A percentile compares a stretch with the other conserved stretches of the same genome.
Conservation (phyloP, 2,329 filamentous ascomycete species). For the Calonectria leucothoes region DNA sequence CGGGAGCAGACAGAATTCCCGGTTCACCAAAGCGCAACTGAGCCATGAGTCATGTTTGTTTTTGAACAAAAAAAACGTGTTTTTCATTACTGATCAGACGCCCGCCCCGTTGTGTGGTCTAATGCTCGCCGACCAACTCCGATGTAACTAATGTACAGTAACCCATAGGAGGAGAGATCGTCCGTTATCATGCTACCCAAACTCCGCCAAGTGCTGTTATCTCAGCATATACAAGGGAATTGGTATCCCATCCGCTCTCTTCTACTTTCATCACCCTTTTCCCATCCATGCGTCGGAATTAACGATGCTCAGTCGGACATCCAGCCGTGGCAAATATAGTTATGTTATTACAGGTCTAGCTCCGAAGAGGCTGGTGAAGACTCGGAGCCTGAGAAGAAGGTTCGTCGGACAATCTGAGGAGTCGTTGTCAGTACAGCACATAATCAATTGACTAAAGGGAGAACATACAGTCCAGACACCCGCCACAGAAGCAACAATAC, state of each 20-base stretch:
- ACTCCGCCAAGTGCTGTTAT: constrained; percentile 44
- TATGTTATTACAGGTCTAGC: constrained; percentile 44
- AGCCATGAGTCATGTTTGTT: background rate
- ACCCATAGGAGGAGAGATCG: constrained; percentile 65
- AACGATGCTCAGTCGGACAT: constrained; percentile 28
- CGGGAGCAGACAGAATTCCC: background rate
- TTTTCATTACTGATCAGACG: constrained; percentile 49
- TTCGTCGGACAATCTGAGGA: constrained; percentile 51
- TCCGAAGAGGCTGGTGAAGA: constrained; percentile 44
- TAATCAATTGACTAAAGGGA: background rate
- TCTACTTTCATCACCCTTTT: constrained; percentile 24
- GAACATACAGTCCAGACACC: constrained; percentile 88
- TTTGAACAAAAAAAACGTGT: constrained; percentile 6
- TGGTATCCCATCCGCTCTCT: constrained; percentile 28
- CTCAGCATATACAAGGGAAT: constrained; percentile 46
- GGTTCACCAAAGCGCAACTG: background rate
- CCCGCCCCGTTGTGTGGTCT: constrained; percentile 53
- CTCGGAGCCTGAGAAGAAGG: constrained; percentile 55
- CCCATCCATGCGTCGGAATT: constrained; percentile 31
- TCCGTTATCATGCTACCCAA: constrained; percentile 55
- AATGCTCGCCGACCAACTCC: constrained; percentile 57
- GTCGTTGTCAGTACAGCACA: constrained; percentile 12
- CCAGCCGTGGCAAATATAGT: constrained; percentile 28
- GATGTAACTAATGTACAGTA: constrained; percentile 66
- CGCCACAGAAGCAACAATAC: constrained; percentile 87